Evolutionary conservation across 768 basidiomycete genomes (phyloP), one percentile per base, ranked within the genome.

Genomic region (Xerocomellus intermedius): DNA sequence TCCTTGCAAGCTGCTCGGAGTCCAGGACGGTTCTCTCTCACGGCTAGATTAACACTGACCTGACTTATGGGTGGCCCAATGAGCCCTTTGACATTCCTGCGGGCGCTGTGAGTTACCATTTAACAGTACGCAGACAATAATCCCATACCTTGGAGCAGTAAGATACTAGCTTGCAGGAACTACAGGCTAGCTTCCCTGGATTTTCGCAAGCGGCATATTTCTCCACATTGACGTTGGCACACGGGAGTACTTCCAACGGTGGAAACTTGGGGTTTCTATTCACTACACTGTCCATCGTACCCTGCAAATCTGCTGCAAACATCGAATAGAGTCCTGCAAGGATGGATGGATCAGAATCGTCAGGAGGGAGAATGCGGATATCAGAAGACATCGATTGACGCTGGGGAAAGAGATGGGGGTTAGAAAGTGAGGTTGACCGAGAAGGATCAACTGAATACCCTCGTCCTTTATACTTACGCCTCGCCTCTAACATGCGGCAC

Each of bases 71-170:
- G 24, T 36, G 2, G 43, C 53, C 79, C 78, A 79, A 51, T 79
- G 78, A 19, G 38, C 59, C 19, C 37, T 64, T 59, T 80, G 79
- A 53, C 79, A 80, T 39, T 69, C 73, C 75, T 78, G 45, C 17
- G 14, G 10, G 13, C 8, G 13, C 3, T 12, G 5, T 43, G 8
- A 35, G 7, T 42, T 14, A 52, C n/a, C 19, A 13, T 26, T 24
- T 2, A 19, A 21, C 13, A 9, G 22, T 17, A 8, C 12, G 13
- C 33, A 7, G 7, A 44, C 33, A 26, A 55, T 2, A 21, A 12
- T 21, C 1, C 8, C 43, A 36, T 44, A 61, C 67, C 56, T 66
- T 74, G 9, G 78, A 79, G 58, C 79, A 80, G 55, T 80, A 80
- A 19, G 73, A 73, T 2, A 78, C 77, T 16, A 79, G 59, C 46